Base-by-base conservation (phyloP, 129 eudicot genomes). In the Pseudognaphalium luteoalbum region DNA sequence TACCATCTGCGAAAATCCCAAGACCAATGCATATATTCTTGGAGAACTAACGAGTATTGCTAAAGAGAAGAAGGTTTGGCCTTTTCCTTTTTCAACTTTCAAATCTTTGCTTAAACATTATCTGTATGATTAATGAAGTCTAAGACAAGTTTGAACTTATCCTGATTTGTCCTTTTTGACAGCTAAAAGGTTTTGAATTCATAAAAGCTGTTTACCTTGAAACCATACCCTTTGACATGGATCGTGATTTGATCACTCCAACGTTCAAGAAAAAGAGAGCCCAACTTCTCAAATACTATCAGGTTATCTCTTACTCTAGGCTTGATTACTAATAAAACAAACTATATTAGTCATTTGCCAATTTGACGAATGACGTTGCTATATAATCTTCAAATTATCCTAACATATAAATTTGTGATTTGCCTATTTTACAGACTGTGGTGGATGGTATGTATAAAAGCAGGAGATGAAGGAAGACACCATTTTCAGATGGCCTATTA, bases 131-230 rank as follows among this genome's bases (percentile, higher is more conserved):
- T 35, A 69, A 35, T 70, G 79, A 51, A 37, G 42, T 37, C 28
- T 3, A 15, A 51, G 21, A 65, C 39, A 22, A 22, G 28, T 17
- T 10, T 33, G 8, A 75, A 81, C 29, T 57, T 21, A 56, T n/a
- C 62, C 33, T 34, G 50, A 56, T 10, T 72, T 15, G 22, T 3
- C 12, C 1, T 62, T 66, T 16, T 72, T 78, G 33, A 35, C 92
- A 93, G 98, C 66, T 93, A 29, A 93, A 86, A 61, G 98, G 98
- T 25, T 93, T 93, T 75, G 98, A 93, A 80, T 59, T 88, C 14
- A 54, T 93, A 57, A 93, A 93, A 90, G 86, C 88, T 50, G 85
- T 93, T 25, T 91, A 90, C 60, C 86, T 93, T 17, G 98, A 90
- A 57, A 90, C 96, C 6, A 22, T 72, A 52, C 96, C 96, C 25